Evolutionary conservation across 106 monocot genomes (phyloP), one percentile per base, ranked within the genome.

Genomic region (Amphibolis antarctica): DNA sequence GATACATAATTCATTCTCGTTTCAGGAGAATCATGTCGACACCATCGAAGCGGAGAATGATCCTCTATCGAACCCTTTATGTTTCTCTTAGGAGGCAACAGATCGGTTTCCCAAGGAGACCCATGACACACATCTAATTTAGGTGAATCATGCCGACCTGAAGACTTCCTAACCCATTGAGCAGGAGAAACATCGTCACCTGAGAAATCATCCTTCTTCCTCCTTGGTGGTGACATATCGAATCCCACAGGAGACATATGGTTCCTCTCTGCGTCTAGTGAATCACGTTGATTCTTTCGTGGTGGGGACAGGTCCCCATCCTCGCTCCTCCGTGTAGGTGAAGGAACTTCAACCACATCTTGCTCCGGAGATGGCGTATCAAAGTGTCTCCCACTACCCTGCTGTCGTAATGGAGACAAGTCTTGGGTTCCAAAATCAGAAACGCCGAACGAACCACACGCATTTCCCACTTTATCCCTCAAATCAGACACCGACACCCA

Each of bases 401-500:
- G 24, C 57, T 71, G 77, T 20, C 78, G 69, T 18, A 76, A 80
- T 18, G 83, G 81, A 12, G 78, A 86, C 3, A 83, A 69, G 50
- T 90, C 82, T 0, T 12, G 1, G 11, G 43, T 52, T 13, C 36
- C 42, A 24, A 29, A 56, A 42, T 13, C 12, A 19, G 59, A 60
- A 17, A 26, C 11, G 46, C 17, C 60, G 6, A 42, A n/a, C n/a
- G n/a, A 60, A 9, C 43, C 45, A 47, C n/a, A 9, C 23, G 31
- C 53, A 22, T 5, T 9, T 27, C 22, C 44, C 36, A 7, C 4
- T 24, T 54, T 42, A 17, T 12, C 12, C 21, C 22, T 25, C 4
- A 19, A 21, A 1, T 78, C 65, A 12, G 69, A 64, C 13, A 89
- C 46, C 25, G 85, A 21, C 7, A 94, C 63, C 94, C 94, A 94